Base-by-base conservation (phyloP, 2,329 filamentous ascomycete genomes). In the Epichloe amarillans region DNA sequence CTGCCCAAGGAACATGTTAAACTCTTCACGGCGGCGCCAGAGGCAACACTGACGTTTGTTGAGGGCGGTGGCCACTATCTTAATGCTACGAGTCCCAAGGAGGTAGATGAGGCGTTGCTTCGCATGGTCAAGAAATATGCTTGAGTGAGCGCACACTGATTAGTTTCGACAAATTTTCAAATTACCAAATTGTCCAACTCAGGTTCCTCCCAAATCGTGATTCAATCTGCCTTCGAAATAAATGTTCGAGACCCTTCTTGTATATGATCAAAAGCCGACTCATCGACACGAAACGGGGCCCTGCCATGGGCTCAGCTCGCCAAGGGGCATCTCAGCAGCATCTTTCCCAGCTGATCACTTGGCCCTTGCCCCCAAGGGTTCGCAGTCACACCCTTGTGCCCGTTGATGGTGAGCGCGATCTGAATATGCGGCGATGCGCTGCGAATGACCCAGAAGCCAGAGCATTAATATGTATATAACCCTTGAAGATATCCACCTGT, bases 51-150 rank as follows among this genome's bases (percentile, higher is more conserved):
- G 30, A 65, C 64, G 0, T 60, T 71, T 46, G 57, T 77, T 1
- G 66, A 73, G 42, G 69, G 66, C 0, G 75, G 69, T 2, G 64
- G 66, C 2, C 75, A 78, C 56, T 76, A 75, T 54, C 58, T 77
- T 47, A 75, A 68, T 51, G 71, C 70, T 0, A 74, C 73, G 3
- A 72, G 66, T 56, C 72, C 72, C 12, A 65, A 66, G 49, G 73
- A 75, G 55, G 64, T 70, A 0, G 65, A 70, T 46, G 64, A 66
- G 46, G 69, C 71, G 0, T 60, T 80, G 50, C 59, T 77, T 36
- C 60, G 65, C 55, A 68, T 73, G 64, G 58, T 71, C 0, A 56
- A 57, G 30, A 66, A 64, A 53, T 68, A 69, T 50, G 56, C 61
- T 36, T 46, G 48, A 46, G 35, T 30, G 14, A 19, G 6, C 30